Percentiles rank a stretch among this genome's conserved stretches.
These are phyloP conservation scores for Amauroascus niger DNA, from an alignment of 2,329 filamentous ascomycete genomes.

Conservation along the genomic window DNA sequence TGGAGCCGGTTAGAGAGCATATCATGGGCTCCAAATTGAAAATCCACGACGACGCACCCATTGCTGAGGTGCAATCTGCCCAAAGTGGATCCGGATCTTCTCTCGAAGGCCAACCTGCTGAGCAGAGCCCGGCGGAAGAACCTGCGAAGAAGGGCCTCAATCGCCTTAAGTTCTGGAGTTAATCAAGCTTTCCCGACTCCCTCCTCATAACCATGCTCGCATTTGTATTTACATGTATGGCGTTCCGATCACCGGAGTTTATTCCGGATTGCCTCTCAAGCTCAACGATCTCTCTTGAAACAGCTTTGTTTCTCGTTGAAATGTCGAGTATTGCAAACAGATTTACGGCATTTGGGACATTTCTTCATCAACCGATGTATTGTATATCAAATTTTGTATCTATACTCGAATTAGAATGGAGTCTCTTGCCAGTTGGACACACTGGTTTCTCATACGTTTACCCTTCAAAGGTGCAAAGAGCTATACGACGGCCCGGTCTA, in stretches of 20 bases:
- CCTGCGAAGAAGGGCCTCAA: constrained; percentile 13
- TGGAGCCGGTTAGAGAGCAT: constrained; percentile 30
- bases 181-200: background rate
- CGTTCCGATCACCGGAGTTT: background rate
- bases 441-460: background rate
- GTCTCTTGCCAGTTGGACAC: background rate
- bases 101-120: background rate
- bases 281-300: background rate
- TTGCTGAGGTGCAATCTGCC: background rate
- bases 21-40: constrained; percentile 26
- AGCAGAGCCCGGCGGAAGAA: constrained; percentile 1
- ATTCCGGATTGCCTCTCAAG: background rate
- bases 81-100: background rate
- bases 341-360: background rate
- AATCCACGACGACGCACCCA: constrained; percentile 14
- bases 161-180: constrained; percentile 16
- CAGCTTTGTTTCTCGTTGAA: background rate
- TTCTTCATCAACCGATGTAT: background rate
- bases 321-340: background rate
- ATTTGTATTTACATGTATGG: background rate
- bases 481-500: no score
- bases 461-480: background rate
- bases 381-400: constrained; percentile 8
- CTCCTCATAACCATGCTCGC: background rate
- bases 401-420: constrained; percentile 8